A percentile compares a stretch with the other conserved stretches of the same genome.
These are phyloP conservation scores for Ammopiptanthus mongolicus DNA, from an alignment of 306 rosid species.

Conservation along the genomic window DNA sequence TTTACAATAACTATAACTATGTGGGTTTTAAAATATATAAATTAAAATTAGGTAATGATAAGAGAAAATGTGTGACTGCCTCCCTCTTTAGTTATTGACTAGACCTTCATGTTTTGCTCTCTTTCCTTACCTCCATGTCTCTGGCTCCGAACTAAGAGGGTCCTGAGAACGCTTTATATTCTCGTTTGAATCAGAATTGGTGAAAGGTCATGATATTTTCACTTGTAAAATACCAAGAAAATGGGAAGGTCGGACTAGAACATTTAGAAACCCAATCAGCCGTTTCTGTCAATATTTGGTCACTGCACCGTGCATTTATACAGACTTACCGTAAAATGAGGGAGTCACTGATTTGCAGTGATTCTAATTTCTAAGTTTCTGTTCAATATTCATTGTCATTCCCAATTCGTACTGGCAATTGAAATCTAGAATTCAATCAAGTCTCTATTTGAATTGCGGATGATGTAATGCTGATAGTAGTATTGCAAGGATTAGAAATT, in stretches of 20 bases:
- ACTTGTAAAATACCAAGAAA: not conserved
- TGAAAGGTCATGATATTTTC: not conserved
- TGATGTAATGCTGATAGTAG: not conserved
- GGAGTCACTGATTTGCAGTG: not conserved
- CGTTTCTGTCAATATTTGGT: not conserved
- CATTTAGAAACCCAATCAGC: not conserved
- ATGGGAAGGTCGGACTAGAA: too few relatives aligned
- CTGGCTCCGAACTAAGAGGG: not conserved
- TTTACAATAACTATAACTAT: too few relatives aligned
- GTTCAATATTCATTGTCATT: not conserved
- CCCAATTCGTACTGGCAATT: not conserved
- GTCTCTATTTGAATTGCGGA: not conserved
- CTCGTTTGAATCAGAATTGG: not conserved
- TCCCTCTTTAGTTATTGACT: not conserved
- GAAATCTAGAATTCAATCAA: not conserved
- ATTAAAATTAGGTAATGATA: too few relatives aligned
- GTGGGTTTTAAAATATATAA: too few relatives aligned
- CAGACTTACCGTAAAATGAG: not conserved
- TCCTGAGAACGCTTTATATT: not conserved
- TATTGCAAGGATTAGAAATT: not conserved
- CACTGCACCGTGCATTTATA: not conserved
- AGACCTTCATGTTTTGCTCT: not conserved
- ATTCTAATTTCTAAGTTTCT: not conserved
- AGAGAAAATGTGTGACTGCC: not conserved
- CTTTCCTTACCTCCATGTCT: not conserved